Base-by-base conservation (phyloP, 2,329 filamentous ascomycete genomes). In the Aspergillus niger region DNA sequence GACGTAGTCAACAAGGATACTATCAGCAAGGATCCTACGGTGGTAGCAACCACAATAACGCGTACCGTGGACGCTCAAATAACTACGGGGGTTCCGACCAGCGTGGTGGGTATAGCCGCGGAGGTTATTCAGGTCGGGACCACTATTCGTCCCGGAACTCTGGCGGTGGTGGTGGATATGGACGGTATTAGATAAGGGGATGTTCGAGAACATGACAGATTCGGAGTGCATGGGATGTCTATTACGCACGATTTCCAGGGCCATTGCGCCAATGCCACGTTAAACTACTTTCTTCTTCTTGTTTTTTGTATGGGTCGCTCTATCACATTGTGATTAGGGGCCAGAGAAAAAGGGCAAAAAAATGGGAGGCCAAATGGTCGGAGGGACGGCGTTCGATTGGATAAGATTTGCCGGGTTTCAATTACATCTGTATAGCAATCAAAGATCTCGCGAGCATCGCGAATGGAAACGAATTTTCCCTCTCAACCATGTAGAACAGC, bases 91-190 rank as follows among this genome's bases (percentile, higher is more conserved):
- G 69, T 50, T 63, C 69, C 20, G 63, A 67, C 51, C 63, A 64
- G 36, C 66, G 70, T 47, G 67, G 68, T 48, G 60, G 68, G 43
- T 65, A 64, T 55, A 22, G 39, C 50, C 65, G 67, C 36, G 69
- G 69, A 50, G 64, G 66, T 11, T 58, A 67, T 57, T 56, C 55
- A 57, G 69, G 71, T 61, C 72, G 72, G 47, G 69, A 72, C 57
- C 66, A 75, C 48, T 68, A 72, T 62, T 63, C 68, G 47, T 66
- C 68, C n/a, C 67, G 72, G 43, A 70, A 69, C 44, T 68, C 70
- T 56, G 75, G 53, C 22, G 53, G 76, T 62, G 75, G 52, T 13
- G 52, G 76, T 62, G 75, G 76, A 58, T 77, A 78, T 64, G 74
- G 74, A 32, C 71, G 76, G 26, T 79, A 79, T 64, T 74, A 70